A percentile compares a stretch with the other conserved stretches of the same genome.
phyloP scores from a whole-genome alignment of 2,329 filamentous ascomycete genomes.

The Alternaria arbusti region DNA sequence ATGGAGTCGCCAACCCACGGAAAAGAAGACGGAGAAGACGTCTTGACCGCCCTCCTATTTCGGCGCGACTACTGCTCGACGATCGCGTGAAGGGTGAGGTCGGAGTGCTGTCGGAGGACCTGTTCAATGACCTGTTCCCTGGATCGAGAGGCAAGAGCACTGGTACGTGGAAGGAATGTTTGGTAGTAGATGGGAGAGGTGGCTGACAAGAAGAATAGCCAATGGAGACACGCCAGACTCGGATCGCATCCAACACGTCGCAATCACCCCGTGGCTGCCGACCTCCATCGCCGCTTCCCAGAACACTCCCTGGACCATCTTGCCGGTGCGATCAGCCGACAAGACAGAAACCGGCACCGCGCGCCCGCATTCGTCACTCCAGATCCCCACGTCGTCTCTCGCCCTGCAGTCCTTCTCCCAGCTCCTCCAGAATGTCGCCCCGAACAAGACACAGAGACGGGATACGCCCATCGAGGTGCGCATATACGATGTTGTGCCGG shows the following conservation, averaged over 20 bases:
- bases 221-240: slow-evolving; percentile 12
- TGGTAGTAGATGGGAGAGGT: background rate
- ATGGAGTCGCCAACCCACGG: slow-evolving; percentile 46
- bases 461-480: slow-evolving; percentile 83
- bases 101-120: slow-evolving; percentile 83
- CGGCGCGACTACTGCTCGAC: slow-evolving; percentile 82
- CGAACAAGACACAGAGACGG: slow-evolving; percentile 75
- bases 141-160: slow-evolving; percentile 23
- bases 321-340: slow-evolving; percentile 68
- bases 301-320: slow-evolving; percentile 80
- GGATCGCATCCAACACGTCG: slow-evolving; percentile 62
- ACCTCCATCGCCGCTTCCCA: slow-evolving; percentile 57
- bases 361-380: slow-evolving; percentile 74
- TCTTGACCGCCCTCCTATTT: slow-evolving; percentile 73
- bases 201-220: slow-evolving; percentile 10
- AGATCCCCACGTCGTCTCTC: slow-evolving; percentile 74
- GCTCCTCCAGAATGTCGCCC: slow-evolving; percentile 73
- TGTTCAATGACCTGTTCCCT: slow-evolving; percentile 82
- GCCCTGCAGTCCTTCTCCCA: slow-evolving; percentile 81
- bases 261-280: slow-evolving; percentile 76
- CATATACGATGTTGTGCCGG: slow-evolving; percentile 78
- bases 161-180: slow-evolving; percentile 21
- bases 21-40: slow-evolving; percentile 62
- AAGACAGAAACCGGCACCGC: slow-evolving; percentile 43
- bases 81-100: slow-evolving; percentile 84